Percentiles rank a stretch among this genome's conserved stretches.
Conservation (phyloP, 306 rosid genomes). For the Lithocarpus polystachyus region DNA sequence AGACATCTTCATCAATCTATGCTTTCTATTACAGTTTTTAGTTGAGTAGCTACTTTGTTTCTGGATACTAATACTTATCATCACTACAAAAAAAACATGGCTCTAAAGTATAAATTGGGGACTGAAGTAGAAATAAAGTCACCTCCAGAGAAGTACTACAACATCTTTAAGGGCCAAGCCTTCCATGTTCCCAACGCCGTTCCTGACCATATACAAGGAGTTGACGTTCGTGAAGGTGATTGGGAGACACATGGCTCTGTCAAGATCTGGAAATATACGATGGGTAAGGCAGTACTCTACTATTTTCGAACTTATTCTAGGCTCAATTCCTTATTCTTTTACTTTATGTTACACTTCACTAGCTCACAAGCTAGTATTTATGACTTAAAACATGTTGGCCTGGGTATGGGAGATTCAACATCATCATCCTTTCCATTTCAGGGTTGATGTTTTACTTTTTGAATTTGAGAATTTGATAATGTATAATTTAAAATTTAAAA, state of each 20-base stretch:
- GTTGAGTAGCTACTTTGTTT: neutral
- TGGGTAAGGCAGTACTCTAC: conserved; percentile 19
- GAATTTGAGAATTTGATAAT: too few relatives aligned
- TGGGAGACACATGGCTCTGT: conserved; percentile 46
- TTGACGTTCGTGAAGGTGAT: conserved; percentile 48
- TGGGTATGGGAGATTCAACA: too few relatives aligned
- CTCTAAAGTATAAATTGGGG: conserved; percentile 30
- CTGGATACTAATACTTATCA: too few relatives aligned
- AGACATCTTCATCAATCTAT: neutral
- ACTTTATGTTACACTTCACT: neutral
- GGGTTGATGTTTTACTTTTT: too few relatives aligned
- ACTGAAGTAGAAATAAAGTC: conserved; percentile 25
- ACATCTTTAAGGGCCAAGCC: conserved; percentile 7
- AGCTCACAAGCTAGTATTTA: neutral
- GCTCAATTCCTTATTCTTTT: neutral
- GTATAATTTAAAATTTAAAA: too few relatives aligned
- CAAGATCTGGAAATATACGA: conserved; percentile 32
- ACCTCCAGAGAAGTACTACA: conserved; percentile 24
- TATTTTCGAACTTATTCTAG: neutral
- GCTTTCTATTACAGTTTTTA: neutral
- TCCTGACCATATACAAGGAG: conserved; percentile 13
- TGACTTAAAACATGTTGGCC: too few relatives aligned
- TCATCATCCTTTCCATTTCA: too few relatives aligned
- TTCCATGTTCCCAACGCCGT: conserved; percentile 21
- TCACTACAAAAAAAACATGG: conserved; percentile 11